Percentiles rank a stretch among this genome's conserved stretches.
These are phyloP conservation scores for Aspergillus carbonarius DNA, from an alignment of 2,329 filamentous ascomycete species.

Conservation along the genomic window DNA sequence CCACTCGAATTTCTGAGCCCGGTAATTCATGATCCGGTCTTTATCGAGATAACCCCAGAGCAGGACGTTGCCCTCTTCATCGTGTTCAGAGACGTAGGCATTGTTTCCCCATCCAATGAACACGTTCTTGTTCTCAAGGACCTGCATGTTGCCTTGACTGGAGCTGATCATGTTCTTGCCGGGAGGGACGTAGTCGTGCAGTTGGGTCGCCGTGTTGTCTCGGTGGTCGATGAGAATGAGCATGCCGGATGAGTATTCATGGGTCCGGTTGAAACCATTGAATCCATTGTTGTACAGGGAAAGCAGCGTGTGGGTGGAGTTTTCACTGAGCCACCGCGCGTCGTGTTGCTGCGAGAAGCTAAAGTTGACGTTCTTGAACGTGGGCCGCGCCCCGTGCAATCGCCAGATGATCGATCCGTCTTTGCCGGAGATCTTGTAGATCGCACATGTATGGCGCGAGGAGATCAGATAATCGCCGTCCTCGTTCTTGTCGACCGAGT, in stretches of 20 bases:
- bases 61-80: constrained; percentile 37
- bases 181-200: constrained; percentile 32
- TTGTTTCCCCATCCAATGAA: constrained; percentile 47
- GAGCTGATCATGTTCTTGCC: constrained; percentile 30
- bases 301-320: constrained; percentile 38
- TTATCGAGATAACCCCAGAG: constrained; percentile 39
- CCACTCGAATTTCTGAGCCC: constrained; percentile 45
- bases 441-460: constrained; percentile 40
- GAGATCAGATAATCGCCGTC: constrained; percentile 45
- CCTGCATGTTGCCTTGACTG: constrained; percentile 43
- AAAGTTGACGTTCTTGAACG: constrained; percentile 40
- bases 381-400: constrained; percentile 38
- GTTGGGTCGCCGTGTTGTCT: constrained; percentile 35
- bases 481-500: constrained; percentile 43
- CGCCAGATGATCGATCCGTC: constrained; percentile 42
- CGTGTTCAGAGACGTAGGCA: constrained; percentile 41
- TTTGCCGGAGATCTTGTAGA: constrained; percentile 43
- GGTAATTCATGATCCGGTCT: constrained; percentile 42
- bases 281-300: constrained; percentile 45
- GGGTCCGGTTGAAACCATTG: constrained; percentile 42
- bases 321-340: constrained; percentile 40
- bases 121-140: constrained; percentile 38
- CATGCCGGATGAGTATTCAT: constrained; percentile 40
- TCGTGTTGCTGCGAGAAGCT: constrained; percentile 47
- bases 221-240: constrained; percentile 40